These are phyloP conservation scores for Durotheca rogersii DNA, from an alignment of 495 filamentous ascomycete genomes.

Conservation along the genomic window DNA sequence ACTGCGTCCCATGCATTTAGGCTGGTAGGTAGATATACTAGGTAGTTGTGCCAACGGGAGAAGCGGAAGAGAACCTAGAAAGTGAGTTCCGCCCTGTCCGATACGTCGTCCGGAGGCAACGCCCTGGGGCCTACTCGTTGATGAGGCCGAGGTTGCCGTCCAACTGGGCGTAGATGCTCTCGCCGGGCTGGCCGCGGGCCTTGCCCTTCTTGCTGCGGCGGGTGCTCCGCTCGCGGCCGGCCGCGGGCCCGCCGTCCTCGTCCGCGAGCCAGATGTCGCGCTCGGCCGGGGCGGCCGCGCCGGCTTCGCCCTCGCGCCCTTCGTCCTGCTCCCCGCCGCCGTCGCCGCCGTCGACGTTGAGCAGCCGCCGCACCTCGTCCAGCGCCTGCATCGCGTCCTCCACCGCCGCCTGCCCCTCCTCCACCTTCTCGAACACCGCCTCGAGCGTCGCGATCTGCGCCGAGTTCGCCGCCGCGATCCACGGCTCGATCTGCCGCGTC, in stretches of 20 bases:
- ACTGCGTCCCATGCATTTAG: too few species aligned
- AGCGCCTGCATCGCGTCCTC: constrained; percentile 45
- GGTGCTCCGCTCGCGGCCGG: constrained; percentile 32
- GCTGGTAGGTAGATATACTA: too few species aligned
- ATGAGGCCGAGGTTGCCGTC: constrained; percentile 50
- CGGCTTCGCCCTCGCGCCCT: constrained; percentile 10
- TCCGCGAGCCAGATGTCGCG: constrained; percentile 40
- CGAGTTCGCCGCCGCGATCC: constrained; percentile 52
- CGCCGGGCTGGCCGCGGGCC: constrained; percentile 23
- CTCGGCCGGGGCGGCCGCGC: constrained; percentile 27
- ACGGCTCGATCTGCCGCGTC: constrained; percentile 44
- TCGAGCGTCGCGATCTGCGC: constrained; percentile 52
- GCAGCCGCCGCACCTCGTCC: constrained; percentile 40
- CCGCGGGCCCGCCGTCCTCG: constrained; percentile 26
- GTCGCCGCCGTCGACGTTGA: constrained; percentile 28
- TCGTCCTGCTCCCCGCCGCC: constrained; percentile 12
- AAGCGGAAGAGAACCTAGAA: too few species aligned
- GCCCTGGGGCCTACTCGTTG: constrained; percentile 34
- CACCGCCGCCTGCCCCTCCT: constrained; percentile 47
- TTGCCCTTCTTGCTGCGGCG: constrained; percentile 28
- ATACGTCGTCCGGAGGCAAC: too few species aligned
- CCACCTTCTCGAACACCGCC: constrained; percentile 49
- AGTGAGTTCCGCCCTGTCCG: too few species aligned
- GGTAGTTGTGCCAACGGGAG: too few species aligned
- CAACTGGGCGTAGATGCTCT: constrained; percentile 43